Evolutionary conservation across 495 filamentous ascomycete genomes (phyloP).

Genomic region (Neurospora tetraspora): DNA sequence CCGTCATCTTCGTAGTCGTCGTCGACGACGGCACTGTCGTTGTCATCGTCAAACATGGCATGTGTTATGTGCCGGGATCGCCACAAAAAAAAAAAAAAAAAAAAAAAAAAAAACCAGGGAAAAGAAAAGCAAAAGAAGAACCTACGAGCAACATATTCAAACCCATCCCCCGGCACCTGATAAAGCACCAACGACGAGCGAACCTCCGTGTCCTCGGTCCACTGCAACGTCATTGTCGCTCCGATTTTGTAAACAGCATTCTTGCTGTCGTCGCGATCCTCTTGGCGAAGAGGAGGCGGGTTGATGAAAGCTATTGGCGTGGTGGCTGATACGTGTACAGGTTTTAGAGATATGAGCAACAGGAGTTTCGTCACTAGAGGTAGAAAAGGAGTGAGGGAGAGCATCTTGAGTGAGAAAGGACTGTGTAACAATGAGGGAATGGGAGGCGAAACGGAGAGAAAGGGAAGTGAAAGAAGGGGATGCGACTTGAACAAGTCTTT

Average conservation of each 20-base stretch:
- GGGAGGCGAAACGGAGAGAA: not conserved
- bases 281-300: not conserved
- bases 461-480: not conserved
- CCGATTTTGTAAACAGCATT: not conserved
- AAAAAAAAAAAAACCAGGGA: no score
- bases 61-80: no score
- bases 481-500: not conserved
- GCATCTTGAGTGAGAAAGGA: not conserved
- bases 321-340: not conserved
- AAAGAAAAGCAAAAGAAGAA: not conserved
- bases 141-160: not conserved
- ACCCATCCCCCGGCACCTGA: not conserved
- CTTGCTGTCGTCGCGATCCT: not conserved
- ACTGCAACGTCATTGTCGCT: not conserved
- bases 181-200: not conserved
- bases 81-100: no score
- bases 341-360: not conserved
- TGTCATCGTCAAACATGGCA: no score
- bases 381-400: not conserved
- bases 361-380: not conserved
- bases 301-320: not conserved
- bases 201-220: not conserved
- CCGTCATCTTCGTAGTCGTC: no score
- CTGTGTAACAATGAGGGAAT: constrained; percentile 1
- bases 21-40: no score